Base-by-base conservation (phyloP, 768 basidiomycete genomes). In the Suillus lakei region DNA sequence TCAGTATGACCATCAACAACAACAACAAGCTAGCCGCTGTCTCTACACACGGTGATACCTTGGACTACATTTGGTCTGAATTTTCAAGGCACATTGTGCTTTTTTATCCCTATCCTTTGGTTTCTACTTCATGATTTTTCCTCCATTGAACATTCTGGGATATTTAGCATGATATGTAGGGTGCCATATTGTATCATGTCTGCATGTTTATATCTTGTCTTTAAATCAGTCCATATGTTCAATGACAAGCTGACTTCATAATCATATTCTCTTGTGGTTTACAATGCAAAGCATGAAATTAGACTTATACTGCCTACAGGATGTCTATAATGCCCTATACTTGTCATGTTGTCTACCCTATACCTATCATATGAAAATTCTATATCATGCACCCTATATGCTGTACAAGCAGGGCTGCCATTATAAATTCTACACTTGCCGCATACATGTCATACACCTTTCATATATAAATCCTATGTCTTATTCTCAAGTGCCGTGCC, bases 51-150 rank as follows among this genome's bases (percentile, higher is more conserved):
- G 10, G 7, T 18, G 61, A 62, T 34, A 34, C 50, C 50, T 16
- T 62, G 34, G 43, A 50, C 23, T 30, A 38, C 34, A 53, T 53
- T 21, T 53, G 61, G 61, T 28, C 28, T 32, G 61, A 62, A 50
- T 62, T 62, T 62, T 62, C 28, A 8, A 55, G 48, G 21, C 61
- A 62, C 50, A 48, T 48, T 4, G 23, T 18, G 5, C 44, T 62
- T 30, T 62, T 62, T 62, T 50, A 55, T 51, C 61, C 61, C 36
- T 30, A 62, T 51, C 44, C 64, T 50, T 43, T 50, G 44, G 63
- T 48, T 51, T 36, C 64, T 59, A 39, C 60, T 41, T 43, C n/a
- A 21, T 61, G 28, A 44, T 32, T 58, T 58, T 36, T 50, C 48
- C 9, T 28, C 48, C 48, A 3, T 50, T 28, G 48, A 15, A 50